Conservation (phyloP, 2,329 filamentous ascomycete genomes). For the Cephalotrichum gorgonifer region DNA sequence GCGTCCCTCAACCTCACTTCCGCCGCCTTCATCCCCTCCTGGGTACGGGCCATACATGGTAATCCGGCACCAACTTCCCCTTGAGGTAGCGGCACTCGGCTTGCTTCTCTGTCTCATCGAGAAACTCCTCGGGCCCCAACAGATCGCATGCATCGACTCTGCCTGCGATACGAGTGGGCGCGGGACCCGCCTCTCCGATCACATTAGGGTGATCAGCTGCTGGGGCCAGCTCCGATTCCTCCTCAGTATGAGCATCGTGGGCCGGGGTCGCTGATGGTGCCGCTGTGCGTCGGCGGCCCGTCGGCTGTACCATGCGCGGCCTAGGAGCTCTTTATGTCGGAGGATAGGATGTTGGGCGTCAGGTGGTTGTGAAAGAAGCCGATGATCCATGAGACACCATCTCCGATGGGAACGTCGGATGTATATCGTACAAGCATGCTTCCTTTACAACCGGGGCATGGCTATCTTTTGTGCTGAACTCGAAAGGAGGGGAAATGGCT, state of each 20-base stretch:
- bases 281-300: constrained; percentile 33
- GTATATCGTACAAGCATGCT: constrained; percentile 54
- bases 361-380: constrained; percentile 43
- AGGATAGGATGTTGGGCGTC: constrained; percentile 32
- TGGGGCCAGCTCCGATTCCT: constrained; percentile 48
- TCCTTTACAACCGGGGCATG: constrained; percentile 51
- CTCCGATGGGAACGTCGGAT: constrained; percentile 42
- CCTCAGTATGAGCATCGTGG: constrained; percentile 43
- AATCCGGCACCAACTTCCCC: constrained; percentile 53
- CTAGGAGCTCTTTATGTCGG: constrained; percentile 44
- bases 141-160: constrained; percentile 32
- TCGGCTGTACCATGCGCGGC: constrained; percentile 30
- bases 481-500: constrained; percentile 8
- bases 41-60: constrained; percentile 55
- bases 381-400: constrained; percentile 57
- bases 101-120: constrained; percentile 46
- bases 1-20: constrained; percentile 58
- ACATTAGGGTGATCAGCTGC: constrained; percentile 43
- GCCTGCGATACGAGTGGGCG: constrained; percentile 20
- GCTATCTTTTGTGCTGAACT: constrained; percentile 33
- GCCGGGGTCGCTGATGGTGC: constrained; percentile 33
- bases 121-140: constrained; percentile 44
- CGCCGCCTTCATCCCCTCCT: constrained; percentile 56
- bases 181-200: constrained; percentile 24
- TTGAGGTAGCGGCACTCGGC: constrained; percentile 37